These are phyloP conservation scores for Clonostachys byssicola DNA, from an alignment of 2,329 filamentous ascomycete genomes.

Conservation along the genomic window DNA sequence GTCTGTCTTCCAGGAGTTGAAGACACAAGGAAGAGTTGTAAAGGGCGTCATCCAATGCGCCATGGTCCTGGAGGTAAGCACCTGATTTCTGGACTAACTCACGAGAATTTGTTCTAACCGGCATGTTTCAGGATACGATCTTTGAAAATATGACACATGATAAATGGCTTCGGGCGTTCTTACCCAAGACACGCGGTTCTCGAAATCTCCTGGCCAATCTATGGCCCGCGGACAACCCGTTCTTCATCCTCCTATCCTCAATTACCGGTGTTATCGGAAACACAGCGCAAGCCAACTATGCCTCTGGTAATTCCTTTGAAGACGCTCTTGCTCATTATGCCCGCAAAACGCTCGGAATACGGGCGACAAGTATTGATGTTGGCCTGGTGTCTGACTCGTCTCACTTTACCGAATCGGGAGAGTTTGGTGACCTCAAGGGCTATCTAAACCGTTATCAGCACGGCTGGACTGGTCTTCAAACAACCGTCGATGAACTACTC, in stretches of 20 bases:
- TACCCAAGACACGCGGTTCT: slow-evolving; percentile 7
- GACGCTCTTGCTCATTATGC: slow-evolving; percentile 8
- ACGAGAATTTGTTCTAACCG: background rate
- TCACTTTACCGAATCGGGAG: slow-evolving; percentile 5
- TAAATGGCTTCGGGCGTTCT: slow-evolving; percentile 6
- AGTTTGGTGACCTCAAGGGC: slow-evolving; percentile 5
- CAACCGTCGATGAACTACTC: slow-evolving; percentile 1
- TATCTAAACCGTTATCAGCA: slow-evolving; percentile 6
- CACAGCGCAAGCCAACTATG: slow-evolving; percentile 8
- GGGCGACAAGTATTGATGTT: slow-evolving; percentile 4
- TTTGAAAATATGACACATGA: slow-evolving; percentile 10
- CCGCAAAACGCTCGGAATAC: background rate
- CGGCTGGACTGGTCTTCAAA: slow-evolving; percentile 2
- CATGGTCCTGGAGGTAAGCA: slow-evolving; percentile 3
- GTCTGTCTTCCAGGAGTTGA: slow-evolving; percentile 1
- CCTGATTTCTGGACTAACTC: background rate
- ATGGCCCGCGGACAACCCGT: slow-evolving; percentile 1
- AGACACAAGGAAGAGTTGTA: slow-evolving; percentile 1
- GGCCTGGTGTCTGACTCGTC: slow-evolving; percentile 8
- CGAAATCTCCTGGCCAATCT: slow-evolving; percentile 6
- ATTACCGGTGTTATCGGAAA: slow-evolving; percentile 9
- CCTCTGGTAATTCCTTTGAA: slow-evolving; percentile 9
- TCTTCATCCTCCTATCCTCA: slow-evolving; percentile 11
- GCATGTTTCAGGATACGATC: slow-evolving; percentile 5
- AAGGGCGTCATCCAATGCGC: slow-evolving; percentile 8